Conservation (phyloP, 1,139 yeast genomes). For the Scheffersomyces quercinus region DNA sequence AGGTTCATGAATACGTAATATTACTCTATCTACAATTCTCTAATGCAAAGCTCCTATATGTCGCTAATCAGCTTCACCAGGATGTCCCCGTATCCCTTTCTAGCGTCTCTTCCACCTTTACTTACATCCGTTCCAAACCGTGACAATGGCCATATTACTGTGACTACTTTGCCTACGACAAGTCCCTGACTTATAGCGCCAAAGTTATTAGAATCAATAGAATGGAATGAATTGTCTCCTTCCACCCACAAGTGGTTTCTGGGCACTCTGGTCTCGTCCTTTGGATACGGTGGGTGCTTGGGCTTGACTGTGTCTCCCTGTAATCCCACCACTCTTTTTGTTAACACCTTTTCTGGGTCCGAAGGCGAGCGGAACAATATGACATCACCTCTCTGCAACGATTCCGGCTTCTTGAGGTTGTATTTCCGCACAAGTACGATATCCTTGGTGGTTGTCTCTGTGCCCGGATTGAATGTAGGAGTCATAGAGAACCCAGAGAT, state of each 20-base stretch:
- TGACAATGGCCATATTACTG: conserved; percentile 66
- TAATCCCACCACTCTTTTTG: conserved; percentile 75
- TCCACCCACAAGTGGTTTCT: conserved; percentile 90
- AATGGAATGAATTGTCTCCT: conserved; percentile 84
- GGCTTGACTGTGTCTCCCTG: conserved; percentile 71
- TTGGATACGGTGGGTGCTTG: conserved; percentile 62
- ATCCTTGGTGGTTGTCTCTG: conserved; percentile 53
- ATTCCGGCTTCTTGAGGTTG: conserved; percentile 48
- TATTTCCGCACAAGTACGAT: conserved; percentile 72
- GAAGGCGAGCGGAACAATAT: conserved; percentile 76
- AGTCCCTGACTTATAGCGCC: conserved; percentile 84
- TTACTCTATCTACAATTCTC: too few relatives aligned
- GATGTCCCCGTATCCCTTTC: conserved; percentile 9
- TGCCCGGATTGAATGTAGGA: conserved; percentile 80
- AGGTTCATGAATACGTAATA: too few relatives aligned
- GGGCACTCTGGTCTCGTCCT: conserved; percentile 61
- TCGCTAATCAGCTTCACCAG: conserved; percentile 7
- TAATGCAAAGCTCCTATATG: conserved; percentile 1
- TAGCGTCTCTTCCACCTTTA: conserved; percentile 40
- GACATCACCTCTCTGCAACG: conserved; percentile 65
- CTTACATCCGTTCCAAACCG: conserved; percentile 49
- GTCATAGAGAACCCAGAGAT: conserved; percentile 88
- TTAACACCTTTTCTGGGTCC: conserved; percentile 69
- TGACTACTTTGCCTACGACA: conserved; percentile 69
- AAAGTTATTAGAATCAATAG: conserved; percentile 79